Evolutionary conservation across 2,329 filamentous ascomycete species (phyloP).

Genomic region (Alternaria viburni): DNA sequence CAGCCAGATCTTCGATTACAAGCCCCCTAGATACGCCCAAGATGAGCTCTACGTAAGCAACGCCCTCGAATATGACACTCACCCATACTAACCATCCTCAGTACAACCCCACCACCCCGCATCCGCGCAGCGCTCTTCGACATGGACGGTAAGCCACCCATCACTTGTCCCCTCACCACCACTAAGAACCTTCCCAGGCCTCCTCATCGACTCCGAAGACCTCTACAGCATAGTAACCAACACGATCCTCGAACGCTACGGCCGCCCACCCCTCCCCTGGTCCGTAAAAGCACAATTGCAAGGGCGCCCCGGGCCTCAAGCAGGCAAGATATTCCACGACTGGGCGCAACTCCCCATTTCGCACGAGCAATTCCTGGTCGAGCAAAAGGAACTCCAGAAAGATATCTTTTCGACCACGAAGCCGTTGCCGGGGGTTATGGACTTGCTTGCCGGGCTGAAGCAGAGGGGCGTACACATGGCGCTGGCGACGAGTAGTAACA

Average conservation of each 20-base stretch:
- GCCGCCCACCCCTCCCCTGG: conserved; percentile 82
- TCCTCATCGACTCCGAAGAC: conserved; percentile 93
- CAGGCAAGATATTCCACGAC: conserved; percentile 69
- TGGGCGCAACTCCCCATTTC: conserved; percentile 88
- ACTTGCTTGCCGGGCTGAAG: conserved; percentile 68
- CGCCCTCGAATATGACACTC: not conserved
- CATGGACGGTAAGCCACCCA: conserved; percentile 73
- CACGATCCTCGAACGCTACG: conserved; percentile 75
- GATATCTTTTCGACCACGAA: conserved; percentile 75
- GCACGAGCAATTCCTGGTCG: conserved; percentile 67
- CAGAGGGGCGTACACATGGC: conserved; percentile 75
- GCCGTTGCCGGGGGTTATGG: conserved; percentile 78
- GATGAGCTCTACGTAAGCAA: conserved; percentile 23
- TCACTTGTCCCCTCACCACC: not conserved
- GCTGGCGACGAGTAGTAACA: conserved; percentile 80
- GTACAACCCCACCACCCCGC: conserved; percentile 62
- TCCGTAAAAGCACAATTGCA: conserved; percentile 88
- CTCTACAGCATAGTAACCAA: conserved; percentile 86
- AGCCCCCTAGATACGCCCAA: not conserved
- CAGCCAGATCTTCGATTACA: not conserved
- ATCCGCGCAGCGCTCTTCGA: conserved; percentile 95
- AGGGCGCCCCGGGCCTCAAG: conserved; percentile 65
- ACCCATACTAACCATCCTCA: not conserved
- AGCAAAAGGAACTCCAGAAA: conserved; percentile 69
- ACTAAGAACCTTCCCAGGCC: conserved; percentile 49